These are phyloP conservation scores for Pseudotulostoma volvatum DNA, from an alignment of 495 filamentous ascomycete genomes.

Conservation along the genomic window DNA sequence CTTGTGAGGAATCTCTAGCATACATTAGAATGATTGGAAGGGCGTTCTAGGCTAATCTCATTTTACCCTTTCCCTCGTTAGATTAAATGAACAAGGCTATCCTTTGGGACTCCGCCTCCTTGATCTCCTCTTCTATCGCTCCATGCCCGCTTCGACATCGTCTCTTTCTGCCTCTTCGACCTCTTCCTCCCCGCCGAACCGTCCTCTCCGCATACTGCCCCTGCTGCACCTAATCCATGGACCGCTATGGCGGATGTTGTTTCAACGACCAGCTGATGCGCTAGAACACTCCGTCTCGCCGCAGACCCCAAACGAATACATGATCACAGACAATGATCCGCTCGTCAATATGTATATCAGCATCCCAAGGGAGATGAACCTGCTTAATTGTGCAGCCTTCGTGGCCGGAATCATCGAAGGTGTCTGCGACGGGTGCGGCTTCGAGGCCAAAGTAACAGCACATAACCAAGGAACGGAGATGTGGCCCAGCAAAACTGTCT, in stretches of 20 bases:
- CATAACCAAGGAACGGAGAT: slow-evolving; percentile 72
- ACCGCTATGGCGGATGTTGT: slow-evolving; percentile 81
- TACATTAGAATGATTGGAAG: too few relatives aligned
- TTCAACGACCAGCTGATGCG: slow-evolving; percentile 73
- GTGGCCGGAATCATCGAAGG: slow-evolving; percentile 94
- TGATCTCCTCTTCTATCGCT: slow-evolving; percentile 71
- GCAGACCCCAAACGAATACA: slow-evolving; percentile 79
- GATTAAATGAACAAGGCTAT: slow-evolving; percentile 88
- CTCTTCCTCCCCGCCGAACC: slow-evolving; percentile 45
- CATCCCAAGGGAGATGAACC: slow-evolving; percentile 85
- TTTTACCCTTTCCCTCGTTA: slow-evolving; percentile 17
- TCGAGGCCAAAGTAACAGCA: slow-evolving; percentile 77
- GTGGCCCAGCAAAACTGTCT: slow-evolving; percentile 93
- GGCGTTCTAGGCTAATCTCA: background rate
- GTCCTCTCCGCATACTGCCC: slow-evolving; percentile 75
- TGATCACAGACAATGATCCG: slow-evolving; percentile 96
- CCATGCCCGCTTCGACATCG: slow-evolving; percentile 46
- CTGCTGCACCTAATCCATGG: slow-evolving; percentile 90
- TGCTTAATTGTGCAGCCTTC: slow-evolving; percentile 91
- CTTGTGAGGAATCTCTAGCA: too few relatives aligned
- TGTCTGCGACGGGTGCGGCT: slow-evolving; percentile 79
- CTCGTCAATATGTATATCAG: slow-evolving; percentile 85
- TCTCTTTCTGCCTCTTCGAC: slow-evolving; percentile 66
- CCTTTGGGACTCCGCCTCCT: slow-evolving; percentile 86
- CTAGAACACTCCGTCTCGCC: slow-evolving; percentile 76